Base-by-base conservation (phyloP, 2,329 filamentous ascomycete genomes). In the Aspergillus ochraceoroseus region DNA sequence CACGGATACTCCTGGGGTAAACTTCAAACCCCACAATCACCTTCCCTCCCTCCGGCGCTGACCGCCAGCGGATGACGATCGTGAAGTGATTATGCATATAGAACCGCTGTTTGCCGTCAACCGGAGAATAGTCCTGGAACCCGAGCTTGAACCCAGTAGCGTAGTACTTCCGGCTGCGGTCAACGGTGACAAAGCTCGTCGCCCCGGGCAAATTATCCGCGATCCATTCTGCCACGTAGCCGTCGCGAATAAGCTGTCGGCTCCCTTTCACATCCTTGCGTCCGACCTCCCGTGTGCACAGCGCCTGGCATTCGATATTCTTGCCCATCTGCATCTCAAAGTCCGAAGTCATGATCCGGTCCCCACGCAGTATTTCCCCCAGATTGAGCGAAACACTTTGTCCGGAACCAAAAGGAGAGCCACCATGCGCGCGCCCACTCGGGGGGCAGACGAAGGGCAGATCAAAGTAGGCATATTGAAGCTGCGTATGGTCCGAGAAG, bases 171-270 rank as follows among this genome's bases (percentile, higher is more conserved):
- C 80, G 76, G 32, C 77, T 80, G 68, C 87, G 87, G 64, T 94
- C 87, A 23, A 86, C 83, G 0, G 85, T 90, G 18, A 92, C 83
- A 58, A 94, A 94, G 62, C 83, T 89, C 6, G 87, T 94, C 23
- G 87, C 87, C 5, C 87, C 87, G 1, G 88, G 87, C 7, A 95
- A 73, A 56, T 94, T 94, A 64, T 95, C 87, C 49, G 92, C 84
- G 52, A 94, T 94, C 88, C 87, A 94, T 64, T 94, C 87, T 2
- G 82, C 82, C n/a, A 92, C 80, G 62, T 92, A 94, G 23, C 84
- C 85, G 38, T 88, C 77, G 46, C 76, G 76, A 26, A 94, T 82
- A 56, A 94, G 68, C 47, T 88, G 73, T 52, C 76, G 77, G 3
- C 85, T 83, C 59, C 79, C 77, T 53, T 76, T 74, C 43, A 94